phyloP scores from a whole-genome alignment of 2,329 filamentous ascomycete genomes.

The Colletotrichum tropicicola region DNA sequence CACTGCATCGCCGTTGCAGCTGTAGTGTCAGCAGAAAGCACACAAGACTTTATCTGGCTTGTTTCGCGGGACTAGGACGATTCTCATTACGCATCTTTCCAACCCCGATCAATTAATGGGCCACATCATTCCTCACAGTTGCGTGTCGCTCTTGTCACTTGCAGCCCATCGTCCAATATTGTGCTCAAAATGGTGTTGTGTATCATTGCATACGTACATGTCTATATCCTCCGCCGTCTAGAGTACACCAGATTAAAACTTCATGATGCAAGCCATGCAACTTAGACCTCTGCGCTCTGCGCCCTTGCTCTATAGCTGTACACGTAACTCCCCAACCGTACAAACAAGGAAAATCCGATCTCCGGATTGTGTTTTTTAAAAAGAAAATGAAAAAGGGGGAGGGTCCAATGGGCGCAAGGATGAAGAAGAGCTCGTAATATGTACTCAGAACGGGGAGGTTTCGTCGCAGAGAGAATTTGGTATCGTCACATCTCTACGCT shows the following conservation, averaged over 20 bases:
- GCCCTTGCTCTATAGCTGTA: constrained; percentile 47
- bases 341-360: constrained; percentile 1
- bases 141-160: too few relatives aligned
- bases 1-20: too few relatives aligned
- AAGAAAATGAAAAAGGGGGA: background rate
- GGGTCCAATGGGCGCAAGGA: background rate
- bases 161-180: background rate
- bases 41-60: too few relatives aligned
- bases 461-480: constrained; percentile 18
- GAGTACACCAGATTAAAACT: constrained; percentile 51
- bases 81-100: too few relatives aligned
- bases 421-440: constrained; percentile 27
- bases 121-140: too few relatives aligned
- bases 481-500: constrained; percentile 26
- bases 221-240: constrained; percentile 53
- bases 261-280: constrained; percentile 45
- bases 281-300: constrained; percentile 45
- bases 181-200: background rate
- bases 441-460: constrained; percentile 25
- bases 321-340: constrained; percentile 30
- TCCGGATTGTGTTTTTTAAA: constrained; percentile 20
- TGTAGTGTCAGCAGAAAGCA: too few relatives aligned
- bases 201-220: constrained; percentile 48
- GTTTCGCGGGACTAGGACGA: too few relatives aligned
- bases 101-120: too few relatives aligned